Conservation (phyloP, 345 rosid genomes). For the Kernera saxatilis region DNA sequence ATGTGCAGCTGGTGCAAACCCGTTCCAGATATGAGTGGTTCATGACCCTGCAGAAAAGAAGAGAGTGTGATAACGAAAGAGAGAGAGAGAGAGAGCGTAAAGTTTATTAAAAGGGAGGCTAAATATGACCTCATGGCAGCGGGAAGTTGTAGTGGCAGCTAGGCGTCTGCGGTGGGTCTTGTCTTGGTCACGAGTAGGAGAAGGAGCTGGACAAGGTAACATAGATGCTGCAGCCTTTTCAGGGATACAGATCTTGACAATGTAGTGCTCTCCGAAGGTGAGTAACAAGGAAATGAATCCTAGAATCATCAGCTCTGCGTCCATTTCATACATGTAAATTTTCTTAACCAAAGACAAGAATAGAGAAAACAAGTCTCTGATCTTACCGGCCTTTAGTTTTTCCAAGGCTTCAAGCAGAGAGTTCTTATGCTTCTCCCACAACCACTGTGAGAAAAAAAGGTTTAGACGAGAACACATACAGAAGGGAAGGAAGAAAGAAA, state of each 20-base stretch:
- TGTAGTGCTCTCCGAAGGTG: conserved; percentile 62
- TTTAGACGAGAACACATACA: neutral
- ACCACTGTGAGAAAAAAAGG: conserved; percentile 44
- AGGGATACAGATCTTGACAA: conserved; percentile 59
- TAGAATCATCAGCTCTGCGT: conserved; percentile 75
- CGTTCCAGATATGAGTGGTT: conserved; percentile 55
- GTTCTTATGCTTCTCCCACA: conserved; percentile 65
- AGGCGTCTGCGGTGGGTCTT: conserved; percentile 15
- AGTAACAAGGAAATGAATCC: conserved; percentile 83
- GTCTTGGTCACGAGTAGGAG: conserved; percentile 4
- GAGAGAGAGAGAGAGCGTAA: neutral
- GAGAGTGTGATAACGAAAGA: neutral
- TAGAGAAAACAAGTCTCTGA: neutral
- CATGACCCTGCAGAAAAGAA: conserved; percentile 14
- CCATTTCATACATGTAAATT: neutral
- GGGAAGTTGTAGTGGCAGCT: conserved; percentile 4
- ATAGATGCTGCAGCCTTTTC: conserved; percentile 44
- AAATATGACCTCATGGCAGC: neutral
- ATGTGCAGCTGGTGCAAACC: conserved; percentile 84
- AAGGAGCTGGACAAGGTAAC: conserved; percentile 54
- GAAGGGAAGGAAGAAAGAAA: neutral
- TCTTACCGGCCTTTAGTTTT: conserved; percentile 71
- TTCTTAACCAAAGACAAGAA: neutral
- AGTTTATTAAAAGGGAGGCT: neutral
- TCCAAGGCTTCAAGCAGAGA: conserved; percentile 76